Percentiles rank a stretch among this genome's conserved stretches.
Evolutionary conservation across 2,329 filamentous ascomycete species (phyloP).

Genomic region (Sarocladium brachiariae): DNA sequence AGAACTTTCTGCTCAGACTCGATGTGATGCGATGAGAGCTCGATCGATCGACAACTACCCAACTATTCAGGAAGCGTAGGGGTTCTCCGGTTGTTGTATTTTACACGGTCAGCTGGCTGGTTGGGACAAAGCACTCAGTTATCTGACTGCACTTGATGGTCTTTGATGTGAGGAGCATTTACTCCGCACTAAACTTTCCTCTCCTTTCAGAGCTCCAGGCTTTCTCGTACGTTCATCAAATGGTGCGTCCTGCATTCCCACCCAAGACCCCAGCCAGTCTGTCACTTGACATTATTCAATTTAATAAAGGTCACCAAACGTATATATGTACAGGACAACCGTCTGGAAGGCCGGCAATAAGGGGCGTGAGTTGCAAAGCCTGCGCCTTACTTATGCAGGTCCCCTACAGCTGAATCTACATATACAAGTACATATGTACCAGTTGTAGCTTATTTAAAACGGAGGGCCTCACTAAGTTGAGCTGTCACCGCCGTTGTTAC

Average conservation of each 20-base stretch:
- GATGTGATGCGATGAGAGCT: not conserved
- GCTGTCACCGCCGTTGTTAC: too few species aligned
- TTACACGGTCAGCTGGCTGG: not conserved
- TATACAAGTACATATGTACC: too few species aligned
- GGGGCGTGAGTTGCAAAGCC: not conserved
- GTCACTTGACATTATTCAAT: not conserved
- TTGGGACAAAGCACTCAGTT: too few species aligned
- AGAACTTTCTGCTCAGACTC: not conserved
- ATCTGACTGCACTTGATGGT: too few species aligned
- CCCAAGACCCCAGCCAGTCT: not conserved
- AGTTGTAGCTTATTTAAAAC: too few species aligned
- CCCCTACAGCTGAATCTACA: not conserved
- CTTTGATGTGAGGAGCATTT: too few species aligned
- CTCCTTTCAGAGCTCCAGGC: not conserved
- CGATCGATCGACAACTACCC: constrained; percentile 8
- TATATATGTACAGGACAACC: not conserved
- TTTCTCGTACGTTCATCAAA: not conserved
- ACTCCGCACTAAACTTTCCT: too few species aligned
- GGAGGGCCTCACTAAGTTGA: too few species aligned
- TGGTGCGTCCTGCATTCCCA: not conserved
- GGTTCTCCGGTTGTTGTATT: not conserved
- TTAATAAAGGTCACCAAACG: too few species aligned
- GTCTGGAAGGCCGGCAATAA: not conserved
- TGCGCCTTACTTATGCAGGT: not conserved
- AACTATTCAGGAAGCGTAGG: not conserved